Conservation (phyloP, 495 filamentous ascomycete genomes). For the Parachaetomium inaequale region DNA sequence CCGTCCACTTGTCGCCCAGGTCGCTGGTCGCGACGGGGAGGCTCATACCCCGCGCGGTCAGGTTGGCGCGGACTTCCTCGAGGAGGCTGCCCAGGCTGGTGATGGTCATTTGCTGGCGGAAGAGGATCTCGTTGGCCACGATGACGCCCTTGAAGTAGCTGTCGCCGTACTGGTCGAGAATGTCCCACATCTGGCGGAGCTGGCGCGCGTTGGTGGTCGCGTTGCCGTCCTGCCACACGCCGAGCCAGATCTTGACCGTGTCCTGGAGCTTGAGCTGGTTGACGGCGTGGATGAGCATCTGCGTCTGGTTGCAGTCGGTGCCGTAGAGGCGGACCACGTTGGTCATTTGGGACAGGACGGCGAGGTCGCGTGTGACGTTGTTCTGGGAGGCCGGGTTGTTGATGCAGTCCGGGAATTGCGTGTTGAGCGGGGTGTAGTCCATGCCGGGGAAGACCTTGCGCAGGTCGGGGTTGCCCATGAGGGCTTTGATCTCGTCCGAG, state of each 20-base stretch:
- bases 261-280: slow-evolving; percentile 65
- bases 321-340: slow-evolving; percentile 89
- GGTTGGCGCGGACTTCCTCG: slow-evolving; percentile 61
- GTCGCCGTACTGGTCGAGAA: slow-evolving; percentile 65
- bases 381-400: slow-evolving; percentile 79
- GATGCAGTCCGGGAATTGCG: slow-evolving; percentile 85
- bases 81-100: slow-evolving; percentile 63
- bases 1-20: slow-evolving; percentile 84
- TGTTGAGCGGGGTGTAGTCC: slow-evolving; percentile 90
- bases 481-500: slow-evolving; percentile 71
- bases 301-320: slow-evolving; percentile 96
- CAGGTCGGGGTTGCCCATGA: slow-evolving; percentile 74
- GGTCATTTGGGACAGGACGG: slow-evolving; percentile 86
- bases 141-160: slow-evolving; percentile 78
- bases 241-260: slow-evolving; percentile 85
- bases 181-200: slow-evolving; percentile 72
- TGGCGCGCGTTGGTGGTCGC: slow-evolving; percentile 78
- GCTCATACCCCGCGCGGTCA: slow-evolving; percentile 60
- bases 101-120: slow-evolving; percentile 67
- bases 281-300: slow-evolving; percentile 87
- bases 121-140: slow-evolving; percentile 93
- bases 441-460: slow-evolving; percentile 97
- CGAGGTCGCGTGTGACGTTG: slow-evolving; percentile 89
- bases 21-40: slow-evolving; percentile 86
- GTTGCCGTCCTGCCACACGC: slow-evolving; percentile 90